phyloP scores from a whole-genome alignment of 495 filamentous ascomycete genomes.

The Lentithecium fluviatile region DNA sequence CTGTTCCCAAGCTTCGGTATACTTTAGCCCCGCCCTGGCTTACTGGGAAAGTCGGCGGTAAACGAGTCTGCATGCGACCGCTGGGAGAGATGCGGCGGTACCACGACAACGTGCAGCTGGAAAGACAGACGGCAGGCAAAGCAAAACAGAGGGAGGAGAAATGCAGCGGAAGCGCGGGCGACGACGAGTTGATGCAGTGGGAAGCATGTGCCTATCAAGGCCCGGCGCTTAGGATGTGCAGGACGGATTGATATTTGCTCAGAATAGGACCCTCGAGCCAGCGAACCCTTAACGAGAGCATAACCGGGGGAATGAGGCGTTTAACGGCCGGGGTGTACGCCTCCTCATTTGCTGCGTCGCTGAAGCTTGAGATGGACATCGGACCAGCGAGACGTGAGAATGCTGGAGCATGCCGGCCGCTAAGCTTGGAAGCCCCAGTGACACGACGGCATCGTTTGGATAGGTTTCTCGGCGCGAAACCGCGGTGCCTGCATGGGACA shows the following conservation, averaged over 20 bases:
- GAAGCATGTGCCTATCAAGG: constrained; percentile 24
- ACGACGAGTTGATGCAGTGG: constrained; percentile 17
- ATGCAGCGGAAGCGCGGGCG: constrained; percentile 25
- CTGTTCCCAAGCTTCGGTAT: constrained; percentile 31
- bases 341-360: constrained; percentile 14
- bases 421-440: constrained; percentile 11
- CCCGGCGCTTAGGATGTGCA: constrained; percentile 34
- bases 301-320: constrained; percentile 32
- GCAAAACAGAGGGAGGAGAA: constrained; percentile 18
- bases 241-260: constrained; percentile 35
- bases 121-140: constrained; percentile 12
- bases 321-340: constrained; percentile 28
- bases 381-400: constrained; percentile 11
- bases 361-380: constrained; percentile 23
- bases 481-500: constrained; percentile 29
- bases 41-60: constrained; percentile 31
- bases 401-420: constrained; percentile 9
- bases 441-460: constrained; percentile 22
- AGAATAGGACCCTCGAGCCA: constrained; percentile 32
- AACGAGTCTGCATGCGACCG: constrained; percentile 38
- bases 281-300: constrained; percentile 21
- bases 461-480: constrained; percentile 26
- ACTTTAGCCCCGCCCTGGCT: constrained; percentile 36
- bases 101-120: constrained; percentile 32
- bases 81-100: constrained; percentile 27